Base-by-base conservation (phyloP, 108 stramenopile genomes). In the Nitzschia sp. region DNA sequence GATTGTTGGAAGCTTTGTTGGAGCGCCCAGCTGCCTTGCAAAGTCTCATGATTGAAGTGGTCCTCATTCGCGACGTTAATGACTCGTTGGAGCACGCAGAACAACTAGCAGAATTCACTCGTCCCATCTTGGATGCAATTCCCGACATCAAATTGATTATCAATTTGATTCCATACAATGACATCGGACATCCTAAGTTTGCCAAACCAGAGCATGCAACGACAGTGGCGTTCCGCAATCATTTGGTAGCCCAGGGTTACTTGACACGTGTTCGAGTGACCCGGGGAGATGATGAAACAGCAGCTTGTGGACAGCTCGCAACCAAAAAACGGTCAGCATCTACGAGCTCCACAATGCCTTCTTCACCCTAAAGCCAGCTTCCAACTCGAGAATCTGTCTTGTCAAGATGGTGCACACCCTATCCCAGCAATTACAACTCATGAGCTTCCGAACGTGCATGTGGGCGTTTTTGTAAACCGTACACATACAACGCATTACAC, bases 81-180 rank as follows among this genome's bases (percentile, higher is more conserved):
- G 95, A 96, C 72, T 68, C 76, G 3, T 41, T 79, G 10, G 61
- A 83, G n/a, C 81, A 91, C 50, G 95, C 95, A 8, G 69, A 89
- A 25, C 83, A 81, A 26, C 55, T 96, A 25, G 86, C 73, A 7
- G 82, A 79, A 6, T 93, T 96, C 73, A 62, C 82, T 21, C 63
- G 65, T 20, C 71, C 75, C 14, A 82, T 95, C 44, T 43, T 81
- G 38, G 79, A 85, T 39, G 69, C 67, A 39, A 81, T 80, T 20
- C 72, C 75, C 29, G 83, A 80, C 26, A 67, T 66, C 24, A 90
- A 90, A 69, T 53, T 89, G 17, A 76, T 86, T 15, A 71, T 93
- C 50, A 93, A 96, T 69, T 57, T 94, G 59, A 96, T 96, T 37
- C 92, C 95, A 0, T 96, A 77, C 63, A 96, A 96, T 67, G 78